Conservation (phyloP, 2,329 filamentous ascomycete genomes). For the Orbilia oligospora region DNA sequence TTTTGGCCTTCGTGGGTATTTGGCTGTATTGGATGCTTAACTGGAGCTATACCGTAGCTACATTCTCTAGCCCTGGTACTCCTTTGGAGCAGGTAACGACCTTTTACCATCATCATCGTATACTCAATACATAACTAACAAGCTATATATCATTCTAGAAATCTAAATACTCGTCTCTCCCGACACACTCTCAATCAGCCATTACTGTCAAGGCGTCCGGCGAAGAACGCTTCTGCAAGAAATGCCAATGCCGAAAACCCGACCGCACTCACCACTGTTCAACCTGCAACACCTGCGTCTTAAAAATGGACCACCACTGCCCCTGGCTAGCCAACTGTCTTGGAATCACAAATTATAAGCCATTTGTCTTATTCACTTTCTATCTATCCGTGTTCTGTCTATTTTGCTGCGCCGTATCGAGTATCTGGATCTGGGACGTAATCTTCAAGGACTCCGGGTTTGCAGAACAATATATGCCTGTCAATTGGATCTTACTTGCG, state of each 20-base stretch:
- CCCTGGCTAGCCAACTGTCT: slow-evolving; percentile 98
- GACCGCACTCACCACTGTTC: slow-evolving; percentile 98
- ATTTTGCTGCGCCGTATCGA: slow-evolving; percentile 82
- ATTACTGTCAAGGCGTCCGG: slow-evolving; percentile 95
- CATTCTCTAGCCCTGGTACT: slow-evolving; percentile 90
- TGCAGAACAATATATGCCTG: slow-evolving; percentile 81
- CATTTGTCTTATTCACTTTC: slow-evolving; percentile 90
- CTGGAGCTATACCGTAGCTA: slow-evolving; percentile 90
- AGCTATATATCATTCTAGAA: slow-evolving; percentile 63
- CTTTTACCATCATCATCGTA: neutral
- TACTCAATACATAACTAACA: neutral
- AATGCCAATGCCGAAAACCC: slow-evolving; percentile 93
- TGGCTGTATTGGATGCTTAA: slow-evolving; percentile 83
- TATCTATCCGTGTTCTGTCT: slow-evolving; percentile 91
- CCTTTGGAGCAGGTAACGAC: slow-evolving; percentile 67
- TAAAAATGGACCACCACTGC: slow-evolving; percentile 99
- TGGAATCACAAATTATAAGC: slow-evolving; percentile 93
- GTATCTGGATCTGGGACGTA: slow-evolving; percentile 87
- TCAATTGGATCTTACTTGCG: slow-evolving; percentile 90
- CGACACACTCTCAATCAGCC: slow-evolving; percentile 78
- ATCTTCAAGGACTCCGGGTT: slow-evolving; percentile 79
- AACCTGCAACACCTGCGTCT: slow-evolving; percentile 90
- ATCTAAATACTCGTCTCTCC: slow-evolving; percentile 83
- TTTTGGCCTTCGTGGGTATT: slow-evolving; percentile 76
- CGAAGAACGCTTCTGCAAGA: slow-evolving; percentile 92